A percentile compares a stretch with the other conserved stretches of the same genome.
Conservation (phyloP, 148 eudicot species). For the Selenicereus undatus region DNA sequence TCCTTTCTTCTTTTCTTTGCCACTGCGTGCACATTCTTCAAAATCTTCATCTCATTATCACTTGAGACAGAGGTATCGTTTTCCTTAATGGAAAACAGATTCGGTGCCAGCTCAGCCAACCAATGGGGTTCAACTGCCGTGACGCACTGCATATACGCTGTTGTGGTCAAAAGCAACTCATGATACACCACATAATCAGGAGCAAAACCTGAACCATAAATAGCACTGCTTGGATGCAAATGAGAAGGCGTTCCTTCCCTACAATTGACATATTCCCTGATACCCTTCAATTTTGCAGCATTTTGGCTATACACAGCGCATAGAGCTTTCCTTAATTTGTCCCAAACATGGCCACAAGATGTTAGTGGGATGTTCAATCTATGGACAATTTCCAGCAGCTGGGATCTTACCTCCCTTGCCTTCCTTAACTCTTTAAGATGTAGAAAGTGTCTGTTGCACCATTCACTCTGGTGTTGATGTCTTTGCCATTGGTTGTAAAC, state of each 20-base stretch:
- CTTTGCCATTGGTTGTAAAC: too few species aligned
- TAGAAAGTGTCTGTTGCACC: constrained; percentile 87
- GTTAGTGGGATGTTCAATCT: constrained; percentile 59
- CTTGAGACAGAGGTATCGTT: constrained; percentile 41
- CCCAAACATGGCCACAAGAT: constrained; percentile 71
- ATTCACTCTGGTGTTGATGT: constrained; percentile 48
- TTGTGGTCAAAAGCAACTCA: constrained; percentile 72
- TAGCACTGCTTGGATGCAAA: constrained; percentile 84
- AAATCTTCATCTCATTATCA: too few species aligned
- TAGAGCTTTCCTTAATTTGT: constrained; percentile 73
- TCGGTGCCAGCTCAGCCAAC: constrained; percentile 66
- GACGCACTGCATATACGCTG: constrained; percentile 94
- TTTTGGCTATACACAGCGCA: constrained; percentile 94
- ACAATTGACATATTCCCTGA: constrained; percentile 78
- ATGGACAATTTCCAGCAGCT: constrained; percentile 71
- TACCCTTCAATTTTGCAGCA: constrained; percentile 76
- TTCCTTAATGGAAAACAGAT: constrained; percentile 89
- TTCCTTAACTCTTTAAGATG: constrained; percentile 82
- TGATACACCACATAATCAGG: constrained; percentile 92
- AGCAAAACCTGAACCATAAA: constrained; percentile 77
- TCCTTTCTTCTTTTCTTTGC: too few species aligned
- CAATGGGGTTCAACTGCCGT: constrained; percentile 44
- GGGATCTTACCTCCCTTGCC: constrained; percentile 90
- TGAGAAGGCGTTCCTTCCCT: constrained; percentile 84
- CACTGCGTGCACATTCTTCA: too few species aligned